phyloP scores from a whole-genome alignment of 2,329 filamentous ascomycete species.

The Proliferodiscus dingleyae region DNA sequence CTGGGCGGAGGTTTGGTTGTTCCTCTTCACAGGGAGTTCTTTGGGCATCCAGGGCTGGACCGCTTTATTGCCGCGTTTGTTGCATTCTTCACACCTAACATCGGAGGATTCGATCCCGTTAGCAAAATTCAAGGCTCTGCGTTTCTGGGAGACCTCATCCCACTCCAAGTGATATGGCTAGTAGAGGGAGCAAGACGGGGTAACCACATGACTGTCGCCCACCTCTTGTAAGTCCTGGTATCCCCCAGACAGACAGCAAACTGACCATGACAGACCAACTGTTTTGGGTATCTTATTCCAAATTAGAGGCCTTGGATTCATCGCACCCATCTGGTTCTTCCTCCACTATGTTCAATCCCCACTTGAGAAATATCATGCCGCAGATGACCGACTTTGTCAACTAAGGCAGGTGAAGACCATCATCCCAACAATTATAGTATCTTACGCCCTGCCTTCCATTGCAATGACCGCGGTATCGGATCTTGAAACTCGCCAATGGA shows the following conservation, averaged over 20 bases:
- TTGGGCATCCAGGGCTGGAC: conserved; percentile 16
- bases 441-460: conserved; percentile 26
- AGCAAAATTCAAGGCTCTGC: conserved; percentile 21
- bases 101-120: conserved; percentile 15
- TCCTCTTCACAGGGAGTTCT: conserved; percentile 13
- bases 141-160: conserved; percentile 26
- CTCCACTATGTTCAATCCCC: conserved; percentile 33
- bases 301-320: conserved; percentile 28
- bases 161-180: conserved; percentile 28
- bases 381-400: conserved; percentile 32
- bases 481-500: conserved; percentile 23
- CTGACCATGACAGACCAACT: conserved; percentile 17
- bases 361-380: conserved; percentile 30
- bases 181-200: conserved; percentile 28
- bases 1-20: neutral
- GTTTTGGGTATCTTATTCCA: conserved; percentile 29
- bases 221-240: conserved; percentile 16
- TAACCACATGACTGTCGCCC: conserved; percentile 26
- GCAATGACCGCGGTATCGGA: conserved; percentile 20
- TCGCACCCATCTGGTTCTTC: conserved; percentile 35
- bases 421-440: conserved; percentile 26
- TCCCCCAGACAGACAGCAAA: neutral
- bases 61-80: conserved; percentile 17
- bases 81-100: conserved; percentile 19
- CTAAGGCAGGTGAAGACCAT: conserved; percentile 27